Base-by-base conservation (phyloP, 129 eudicot species). In the Flaveria trinervia region DNA sequence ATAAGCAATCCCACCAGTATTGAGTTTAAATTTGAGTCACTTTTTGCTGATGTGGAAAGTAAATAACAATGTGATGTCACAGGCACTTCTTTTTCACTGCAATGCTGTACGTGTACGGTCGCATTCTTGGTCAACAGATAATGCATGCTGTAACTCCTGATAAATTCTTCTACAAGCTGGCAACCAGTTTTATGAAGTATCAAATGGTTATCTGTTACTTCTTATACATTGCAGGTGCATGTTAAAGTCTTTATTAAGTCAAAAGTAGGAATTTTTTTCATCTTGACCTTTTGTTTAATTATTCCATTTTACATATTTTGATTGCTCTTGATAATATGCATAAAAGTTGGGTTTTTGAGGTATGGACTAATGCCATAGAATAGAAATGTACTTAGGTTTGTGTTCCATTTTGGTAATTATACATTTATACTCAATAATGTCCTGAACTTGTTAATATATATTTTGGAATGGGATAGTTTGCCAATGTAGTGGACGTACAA, bases 61-160 rank as follows among this genome's bases (percentile, higher is more conserved):
- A 83, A 44, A 60, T 9, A 14, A 30, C 18, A 79, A 39, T 22
- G 55, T 46, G 49, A 70, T 68, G 17, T 77, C 54, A 30, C 88
- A 92, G 96, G 97, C 91, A 92, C 68, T 92, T 92, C 82, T 89
- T 92, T 86, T 85, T 92, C 80, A 89, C 97, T 13, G 92, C 97
- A 20, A 87, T 92, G 97, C 79, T 92, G 69, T 92, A 71, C 73
- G 96, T 92, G 71, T 92, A 92, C 60, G 97, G 97, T 69, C 92
- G 97, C 15, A 89, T 92, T 77, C 85, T 92, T 16, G 71, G 84
- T 69, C 97, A 87, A 64, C 87, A 81, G 51, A 89, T 89, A 39
- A 89, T 87, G 72, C 87, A 92, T 67, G 90, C 90, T 59, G 96
- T 92, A 48, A 83, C 87, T 61, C 81, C 96, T 14, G 97, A 92